Percentiles rank a stretch among this genome's conserved stretches.
Evolutionary conservation across 306 rosid species (phyloP).

Genomic region (Fagus sylvatica): DNA sequence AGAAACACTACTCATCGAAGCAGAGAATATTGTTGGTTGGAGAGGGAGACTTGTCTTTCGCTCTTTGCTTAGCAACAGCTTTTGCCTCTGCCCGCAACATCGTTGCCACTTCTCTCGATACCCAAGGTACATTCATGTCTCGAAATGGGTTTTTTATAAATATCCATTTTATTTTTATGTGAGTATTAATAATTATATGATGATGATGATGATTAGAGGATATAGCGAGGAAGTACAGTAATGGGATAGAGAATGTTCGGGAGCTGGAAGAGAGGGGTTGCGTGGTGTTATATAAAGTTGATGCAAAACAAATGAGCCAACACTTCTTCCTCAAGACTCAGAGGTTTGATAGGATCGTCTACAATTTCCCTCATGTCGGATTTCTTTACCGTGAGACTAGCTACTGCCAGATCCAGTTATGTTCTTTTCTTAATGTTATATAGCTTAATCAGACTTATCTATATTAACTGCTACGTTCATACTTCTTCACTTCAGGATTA

Average conservation of each 20-base stretch:
- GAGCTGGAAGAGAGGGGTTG: conserved; percentile 75
- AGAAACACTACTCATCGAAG: conserved; percentile 66
- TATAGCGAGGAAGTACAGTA: conserved; percentile 56
- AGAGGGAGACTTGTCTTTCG: conserved; percentile 84
- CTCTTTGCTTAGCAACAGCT: conserved; percentile 54
- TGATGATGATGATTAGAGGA: conserved; percentile 29
- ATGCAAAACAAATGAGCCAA: conserved; percentile 61
- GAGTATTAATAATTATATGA: not conserved
- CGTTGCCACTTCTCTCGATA: conserved; percentile 76
- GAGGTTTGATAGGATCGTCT: conserved; percentile 74
- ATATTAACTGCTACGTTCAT: no score
- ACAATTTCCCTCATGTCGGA: conserved; percentile 87
- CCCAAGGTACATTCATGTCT: conserved; percentile 41
- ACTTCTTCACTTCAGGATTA: no score
- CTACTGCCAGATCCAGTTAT: conserved; percentile 71
- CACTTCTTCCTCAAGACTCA: conserved; percentile 81
- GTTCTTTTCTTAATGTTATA: not conserved
- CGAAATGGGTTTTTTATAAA: not conserved
- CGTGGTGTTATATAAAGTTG: conserved; percentile 55
- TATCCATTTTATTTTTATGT: conserved; percentile 13
- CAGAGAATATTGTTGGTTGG: conserved; percentile 70
- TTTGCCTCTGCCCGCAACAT: conserved; percentile 68
- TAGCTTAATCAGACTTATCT: no score
- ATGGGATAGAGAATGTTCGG: conserved; percentile 58
- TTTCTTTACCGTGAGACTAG: conserved; percentile 67